Base-by-base conservation (phyloP, 768 basidiomycete genomes). In the Lentinula sp. region DNA sequence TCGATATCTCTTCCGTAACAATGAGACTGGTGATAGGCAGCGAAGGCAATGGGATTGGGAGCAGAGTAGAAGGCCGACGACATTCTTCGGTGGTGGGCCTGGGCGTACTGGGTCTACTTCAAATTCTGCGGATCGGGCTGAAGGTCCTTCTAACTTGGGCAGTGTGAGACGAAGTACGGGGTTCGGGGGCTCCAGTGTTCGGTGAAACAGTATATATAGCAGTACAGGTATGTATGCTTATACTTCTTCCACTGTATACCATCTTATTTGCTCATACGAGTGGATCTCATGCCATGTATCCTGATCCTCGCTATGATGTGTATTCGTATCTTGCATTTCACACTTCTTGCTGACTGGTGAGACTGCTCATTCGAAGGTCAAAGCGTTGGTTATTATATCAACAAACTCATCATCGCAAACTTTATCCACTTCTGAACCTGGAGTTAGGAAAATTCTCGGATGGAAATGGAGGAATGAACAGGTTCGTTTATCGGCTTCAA, bases 151-250 rank as follows among this genome's bases (percentile, higher is more conserved):
- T 28, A 83, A 79, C 68, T 67, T 91, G 51, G 92, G 91, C 5
- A 64, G 81, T 23, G 86, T 89, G 80, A 81, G 92, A 69, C 76
- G 82, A 39, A 91, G 90, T 68, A 89, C 90, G 15, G 93, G 91
- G 0, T 82, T 88, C 60, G 93, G 93, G 34, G 86, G 91, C 31
- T 89, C 91, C 4, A 85, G 73, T 63, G 86, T 87, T 31, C 79
- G 91, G 62, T 93, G 74, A 71, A 71, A 67, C 5, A 4, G 5
- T 2, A 10, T 28, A 32, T 42, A 43, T 45, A 42, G 1, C 37
- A 39, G 37, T 28, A 28, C 28, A 28, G 28, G 18, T 11, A 11
- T 16, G 15, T 11, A 3, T 40, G 42, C 42, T 8, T n/a, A 34
- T 10, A n/a, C 8, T 3, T 16, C 48, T 49, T 49, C 10, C 11